Evolutionary conservation across 495 filamentous ascomycete genomes (phyloP), one percentile per base, ranked within the genome.

Genomic region (Daldinia loculata): DNA sequence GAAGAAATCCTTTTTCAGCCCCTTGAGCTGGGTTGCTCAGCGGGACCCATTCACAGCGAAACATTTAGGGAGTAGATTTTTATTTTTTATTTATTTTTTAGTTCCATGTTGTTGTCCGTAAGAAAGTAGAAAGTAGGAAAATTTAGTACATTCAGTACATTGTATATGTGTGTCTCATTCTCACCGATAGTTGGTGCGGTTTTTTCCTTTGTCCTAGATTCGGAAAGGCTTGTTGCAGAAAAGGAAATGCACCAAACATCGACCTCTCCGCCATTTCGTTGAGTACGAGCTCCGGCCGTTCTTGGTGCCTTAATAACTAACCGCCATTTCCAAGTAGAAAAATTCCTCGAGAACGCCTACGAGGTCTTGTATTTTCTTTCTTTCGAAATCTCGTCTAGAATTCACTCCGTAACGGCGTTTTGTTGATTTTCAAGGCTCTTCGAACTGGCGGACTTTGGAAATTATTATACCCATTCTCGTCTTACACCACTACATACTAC

Each of bases 91-190:
- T 63, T 51, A 59, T 59, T 59, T 65, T 52, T 63, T 75, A 71
- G 65, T 64, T 63, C 41, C 41, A 72, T 75, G 75, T 66, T 68
- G 70, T 48, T 70, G 67, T 61, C 73, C 73, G 73, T 75, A 58
- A 43, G 27, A 32, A 51, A 59, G 24, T 36, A 36, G 34, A 36
- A 36, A 36, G 12, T 36, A 36, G 11, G 34, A 36, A 36, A 36
- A 4, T 36, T 36, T 36, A 36, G 34, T 36, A 14, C 34, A 36
- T 36, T 66, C 51, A 66, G 70, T 73, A 69, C 59, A 71, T 70
- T 72, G 74, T 71, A 71, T 74, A 76, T 73, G 74, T 77, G 75
- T 77, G 75, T 77, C 75, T 77, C 69, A 77, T 75, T 67, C 75
- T 77, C 75, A 77, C 75, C 75, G 75, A 77, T 77, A 77, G 70